Conservation (phyloP, 129 eudicot genomes). For the Escallonia rubra region DNA sequence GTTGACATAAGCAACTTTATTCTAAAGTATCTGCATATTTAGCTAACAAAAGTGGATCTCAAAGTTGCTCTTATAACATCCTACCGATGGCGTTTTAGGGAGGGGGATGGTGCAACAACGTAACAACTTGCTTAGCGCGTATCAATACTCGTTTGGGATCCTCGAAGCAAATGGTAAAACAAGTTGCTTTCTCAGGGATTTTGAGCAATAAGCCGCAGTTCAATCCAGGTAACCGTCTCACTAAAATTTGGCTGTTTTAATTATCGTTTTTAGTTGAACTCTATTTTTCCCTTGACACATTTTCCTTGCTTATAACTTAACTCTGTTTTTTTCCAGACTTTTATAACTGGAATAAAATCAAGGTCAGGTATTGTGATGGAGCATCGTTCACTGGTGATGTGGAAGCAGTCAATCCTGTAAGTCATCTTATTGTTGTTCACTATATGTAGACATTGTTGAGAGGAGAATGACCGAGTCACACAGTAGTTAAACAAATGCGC, state of each 20-base stretch:
- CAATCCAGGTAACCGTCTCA: constrained; percentile 54
- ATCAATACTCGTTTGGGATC: constrained; percentile 61
- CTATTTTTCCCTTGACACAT: background rate
- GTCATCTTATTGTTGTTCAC: constrained; percentile 17
- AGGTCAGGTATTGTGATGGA: constrained; percentile 93
- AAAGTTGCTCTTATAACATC: background rate
- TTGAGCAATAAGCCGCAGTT: constrained; percentile 46
- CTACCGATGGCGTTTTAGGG: constrained; percentile 40
- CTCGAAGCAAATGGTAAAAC: constrained; percentile 57
- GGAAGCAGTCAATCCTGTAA: constrained; percentile 73
- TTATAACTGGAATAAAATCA: constrained; percentile 84
- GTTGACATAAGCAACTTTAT: too few relatives aligned
- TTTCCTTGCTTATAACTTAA: background rate
- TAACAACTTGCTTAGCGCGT: constrained; percentile 62
- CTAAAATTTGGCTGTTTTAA: background rate
- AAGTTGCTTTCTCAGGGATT: constrained; percentile 79
- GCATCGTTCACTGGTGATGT: constrained; percentile 87
- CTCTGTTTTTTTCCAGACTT: constrained; percentile 45
- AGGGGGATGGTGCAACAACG: constrained; percentile 98
- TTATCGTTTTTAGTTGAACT: background rate
- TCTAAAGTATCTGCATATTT: too few relatives aligned
- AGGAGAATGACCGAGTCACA: too few relatives aligned
- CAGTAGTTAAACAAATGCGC: background rate
- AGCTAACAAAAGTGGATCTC: background rate
- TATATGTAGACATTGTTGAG: too few relatives aligned